These are phyloP conservation scores for Tuber brumale DNA, from an alignment of 495 filamentous ascomycete species.

Conservation along the genomic window DNA sequence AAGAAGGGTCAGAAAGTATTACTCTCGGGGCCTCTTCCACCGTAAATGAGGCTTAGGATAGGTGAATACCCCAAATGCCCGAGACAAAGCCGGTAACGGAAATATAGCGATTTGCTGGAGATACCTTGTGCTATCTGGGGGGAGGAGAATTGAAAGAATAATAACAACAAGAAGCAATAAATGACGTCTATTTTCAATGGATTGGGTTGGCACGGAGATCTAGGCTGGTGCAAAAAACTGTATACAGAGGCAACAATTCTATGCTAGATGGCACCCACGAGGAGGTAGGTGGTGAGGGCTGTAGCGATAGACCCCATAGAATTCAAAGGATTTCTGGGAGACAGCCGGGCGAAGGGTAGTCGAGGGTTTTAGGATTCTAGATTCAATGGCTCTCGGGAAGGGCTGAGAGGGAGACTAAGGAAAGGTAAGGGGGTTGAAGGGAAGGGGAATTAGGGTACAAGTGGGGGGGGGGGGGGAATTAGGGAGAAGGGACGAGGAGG, in stretches of 20 bases:
- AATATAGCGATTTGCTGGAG: background rate
- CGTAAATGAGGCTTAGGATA: background rate
- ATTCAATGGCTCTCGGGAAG: constrained; percentile 5
- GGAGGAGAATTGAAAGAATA: background rate
- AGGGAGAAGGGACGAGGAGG: background rate
- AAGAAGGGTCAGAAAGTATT: background rate
- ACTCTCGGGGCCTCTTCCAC: background rate
- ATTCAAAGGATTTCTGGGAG: constrained; percentile 6
- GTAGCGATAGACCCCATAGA: constrained; percentile 34
- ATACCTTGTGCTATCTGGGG: background rate
- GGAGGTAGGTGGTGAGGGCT: constrained; percentile 19
- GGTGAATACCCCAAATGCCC: background rate
- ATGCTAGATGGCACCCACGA: constrained; percentile 14
- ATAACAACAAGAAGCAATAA: constrained; percentile 6
- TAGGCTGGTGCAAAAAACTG: constrained; percentile 9
- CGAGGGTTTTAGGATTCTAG: background rate
- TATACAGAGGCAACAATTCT: constrained; percentile 19
- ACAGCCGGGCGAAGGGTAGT: background rate
- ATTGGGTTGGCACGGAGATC: constrained; percentile 12
- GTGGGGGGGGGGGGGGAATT: constrained; percentile 4
- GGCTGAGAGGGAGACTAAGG: constrained; percentile 11
- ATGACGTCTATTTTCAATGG: constrained; percentile 11
- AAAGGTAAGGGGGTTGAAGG: constrained; percentile 8
- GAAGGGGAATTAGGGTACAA: constrained; percentile 5
- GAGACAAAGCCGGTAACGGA: background rate